Conservation (phyloP, 179 eudicot genomes). For the Heliamphora ciliata region DNA sequence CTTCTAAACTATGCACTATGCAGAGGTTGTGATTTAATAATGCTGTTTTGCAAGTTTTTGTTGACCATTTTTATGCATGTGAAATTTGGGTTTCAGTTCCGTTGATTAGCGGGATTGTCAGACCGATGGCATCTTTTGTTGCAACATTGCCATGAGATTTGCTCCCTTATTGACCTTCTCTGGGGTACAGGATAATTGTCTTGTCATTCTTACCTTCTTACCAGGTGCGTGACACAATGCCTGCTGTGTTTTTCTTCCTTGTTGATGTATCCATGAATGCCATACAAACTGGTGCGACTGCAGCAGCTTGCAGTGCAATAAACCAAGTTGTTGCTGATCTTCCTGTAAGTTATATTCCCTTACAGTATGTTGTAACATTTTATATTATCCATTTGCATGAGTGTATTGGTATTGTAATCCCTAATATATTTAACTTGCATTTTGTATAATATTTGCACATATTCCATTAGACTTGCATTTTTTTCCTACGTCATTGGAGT, state of each 20-base stretch:
- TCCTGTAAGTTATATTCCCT: slow-evolving; percentile 55
- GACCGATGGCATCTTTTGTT: slow-evolving; percentile 2
- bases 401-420: not conserved
- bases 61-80: not conserved
- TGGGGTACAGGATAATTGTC: not conserved
- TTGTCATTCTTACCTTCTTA: slow-evolving; percentile 14
- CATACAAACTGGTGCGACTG: slow-evolving; percentile 93
- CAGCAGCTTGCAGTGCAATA: slow-evolving; percentile 90
- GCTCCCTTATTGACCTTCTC: not conserved
- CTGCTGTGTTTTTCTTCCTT: slow-evolving; percentile 86
- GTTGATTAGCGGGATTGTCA: not conserved
- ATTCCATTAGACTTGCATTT: no score
- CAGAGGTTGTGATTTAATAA: not conserved
- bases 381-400: not conserved
- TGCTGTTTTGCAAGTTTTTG: not conserved
- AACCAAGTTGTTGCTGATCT: slow-evolving; percentile 87
- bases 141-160: not conserved
- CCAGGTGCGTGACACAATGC: slow-evolving; percentile 96
- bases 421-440: not conserved
- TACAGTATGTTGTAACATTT: not conserved
- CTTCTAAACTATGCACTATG: not conserved
- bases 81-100: not conserved
- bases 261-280: slow-evolving; percentile 90
- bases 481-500: no score
- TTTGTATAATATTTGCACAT: not conserved